Evolutionary conservation across 1,139 yeast species (phyloP).

Genomic region (Petasospora rhodanensis): DNA sequence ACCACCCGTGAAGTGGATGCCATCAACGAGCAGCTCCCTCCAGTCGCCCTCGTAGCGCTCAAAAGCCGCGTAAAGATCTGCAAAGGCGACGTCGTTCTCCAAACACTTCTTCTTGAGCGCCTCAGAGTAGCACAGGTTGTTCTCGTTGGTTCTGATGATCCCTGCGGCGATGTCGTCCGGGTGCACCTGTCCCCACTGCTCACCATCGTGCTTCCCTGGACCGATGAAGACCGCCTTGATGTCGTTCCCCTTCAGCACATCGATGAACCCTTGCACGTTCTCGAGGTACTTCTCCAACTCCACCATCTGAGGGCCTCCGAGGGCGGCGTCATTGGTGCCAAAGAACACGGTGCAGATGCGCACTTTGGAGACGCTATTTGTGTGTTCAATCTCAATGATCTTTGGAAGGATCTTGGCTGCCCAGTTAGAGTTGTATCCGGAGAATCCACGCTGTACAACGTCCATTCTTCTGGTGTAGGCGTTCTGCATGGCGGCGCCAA

Average conservation of each 20-base stretch:
- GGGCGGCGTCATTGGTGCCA: slow-evolving; percentile 71
- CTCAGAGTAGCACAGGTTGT: slow-evolving; percentile 45
- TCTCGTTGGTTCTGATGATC: slow-evolving; percentile 36
- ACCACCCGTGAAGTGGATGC: slow-evolving; percentile 62
- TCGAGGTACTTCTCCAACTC: slow-evolving; percentile 41
- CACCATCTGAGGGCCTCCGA: slow-evolving; percentile 49
- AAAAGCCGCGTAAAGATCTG: slow-evolving; percentile 49
- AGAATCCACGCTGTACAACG: slow-evolving; percentile 54
- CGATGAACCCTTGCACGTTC: slow-evolving; percentile 43
- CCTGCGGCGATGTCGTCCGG: slow-evolving; percentile 31
- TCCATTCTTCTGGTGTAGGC: slow-evolving; percentile 49
- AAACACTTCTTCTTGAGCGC: slow-evolving; percentile 44
- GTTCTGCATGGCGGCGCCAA: slow-evolving; percentile 49
- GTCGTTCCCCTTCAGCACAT: slow-evolving; percentile 33
- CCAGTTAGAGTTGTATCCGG: slow-evolving; percentile 59
- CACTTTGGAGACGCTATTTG: slow-evolving; percentile 25
- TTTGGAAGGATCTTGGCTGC: slow-evolving; percentile 43
- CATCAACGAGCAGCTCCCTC: slow-evolving; percentile 43
- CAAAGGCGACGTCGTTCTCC: slow-evolving; percentile 43
- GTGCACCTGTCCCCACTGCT: slow-evolving; percentile 31
- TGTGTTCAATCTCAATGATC: slow-evolving; percentile 41
- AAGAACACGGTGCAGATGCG: slow-evolving; percentile 56
- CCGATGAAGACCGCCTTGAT: slow-evolving; percentile 55
- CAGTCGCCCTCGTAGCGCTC: slow-evolving; percentile 24
- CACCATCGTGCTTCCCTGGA: slow-evolving; percentile 55